Percentiles rank a stretch among this genome's conserved stretches.
Conservation (phyloP, 352 stramenopile genomes). For the Globisporangium nunn region DNA sequence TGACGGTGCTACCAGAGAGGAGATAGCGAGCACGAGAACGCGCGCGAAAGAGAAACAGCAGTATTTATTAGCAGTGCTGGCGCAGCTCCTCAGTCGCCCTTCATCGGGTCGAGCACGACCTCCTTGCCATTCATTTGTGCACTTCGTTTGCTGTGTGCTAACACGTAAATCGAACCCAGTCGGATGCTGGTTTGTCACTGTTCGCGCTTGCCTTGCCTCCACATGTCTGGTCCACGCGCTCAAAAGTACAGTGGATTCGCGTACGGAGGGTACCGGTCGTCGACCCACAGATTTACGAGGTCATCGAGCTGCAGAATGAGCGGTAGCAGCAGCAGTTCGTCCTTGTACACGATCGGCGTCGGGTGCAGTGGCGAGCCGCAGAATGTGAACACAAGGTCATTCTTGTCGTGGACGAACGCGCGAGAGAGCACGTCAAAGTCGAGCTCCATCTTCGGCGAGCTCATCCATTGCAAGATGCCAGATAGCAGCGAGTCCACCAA, state of each 20-base stretch:
- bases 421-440: slow-evolving; percentile 59
- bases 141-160: background rate
- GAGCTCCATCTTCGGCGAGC: slow-evolving; percentile 34
- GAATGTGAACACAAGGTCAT: slow-evolving; percentile 50
- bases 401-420: slow-evolving; percentile 44
- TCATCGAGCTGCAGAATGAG: slow-evolving; percentile 65
- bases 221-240: slow-evolving; percentile 1
- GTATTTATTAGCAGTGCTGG: background rate
- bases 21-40: background rate
- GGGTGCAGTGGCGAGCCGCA: slow-evolving; percentile 43
- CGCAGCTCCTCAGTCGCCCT: background rate
- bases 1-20: background rate
- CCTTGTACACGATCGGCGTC: slow-evolving; percentile 44
- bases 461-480: slow-evolving; percentile 32
- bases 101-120: background rate
- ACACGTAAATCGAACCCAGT: background rate
- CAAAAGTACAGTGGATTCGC: slow-evolving; percentile 64
- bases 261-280: slow-evolving; percentile 61
- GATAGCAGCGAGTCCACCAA: slow-evolving; percentile 47
- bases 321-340: slow-evolving; percentile 49
- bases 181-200: background rate
- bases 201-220: no score
- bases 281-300: slow-evolving; percentile 68
- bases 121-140: background rate
- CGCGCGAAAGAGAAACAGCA: no score